Evolutionary conservation across 2,329 filamentous ascomycete genomes (phyloP).

Genomic region (Cladorrhinum sp.): DNA sequence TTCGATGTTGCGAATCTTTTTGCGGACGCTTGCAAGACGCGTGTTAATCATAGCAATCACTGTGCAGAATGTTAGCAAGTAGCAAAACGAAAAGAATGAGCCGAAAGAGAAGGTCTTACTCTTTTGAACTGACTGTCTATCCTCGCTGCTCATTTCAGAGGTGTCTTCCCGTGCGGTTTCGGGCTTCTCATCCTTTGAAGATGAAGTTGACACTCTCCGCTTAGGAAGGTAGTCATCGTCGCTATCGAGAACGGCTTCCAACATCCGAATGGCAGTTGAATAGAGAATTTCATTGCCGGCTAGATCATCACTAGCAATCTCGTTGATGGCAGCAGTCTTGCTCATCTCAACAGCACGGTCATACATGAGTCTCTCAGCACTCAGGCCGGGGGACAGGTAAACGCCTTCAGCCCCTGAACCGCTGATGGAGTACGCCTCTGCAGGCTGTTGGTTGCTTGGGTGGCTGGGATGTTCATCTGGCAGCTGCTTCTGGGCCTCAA

Average conservation of each 20-base stretch:
- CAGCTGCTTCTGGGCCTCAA: slow-evolving; percentile 80
- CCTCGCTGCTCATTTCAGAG: slow-evolving; percentile 61
- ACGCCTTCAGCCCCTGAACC: slow-evolving; percentile 74
- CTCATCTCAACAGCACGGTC: slow-evolving; percentile 97
- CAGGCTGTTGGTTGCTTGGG: slow-evolving; percentile 72
- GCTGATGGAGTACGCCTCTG: slow-evolving; percentile 54
- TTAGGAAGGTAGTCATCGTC: slow-evolving; percentile 59
- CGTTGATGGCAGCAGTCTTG: slow-evolving; percentile 87
- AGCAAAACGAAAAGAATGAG: not conserved
- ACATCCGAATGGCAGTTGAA: slow-evolving; percentile 86
- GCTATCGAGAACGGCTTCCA: slow-evolving; percentile 88
- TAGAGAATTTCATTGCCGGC: slow-evolving; percentile 89
- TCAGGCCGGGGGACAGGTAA: slow-evolving; percentile 80
- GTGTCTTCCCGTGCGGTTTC: slow-evolving; percentile 37
- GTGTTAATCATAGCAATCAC: slow-evolving; percentile 62
- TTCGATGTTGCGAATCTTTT: slow-evolving; percentile 60
- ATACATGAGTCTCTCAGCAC: slow-evolving; percentile 96
- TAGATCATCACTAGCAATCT: slow-evolving; percentile 88
- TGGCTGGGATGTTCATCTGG: slow-evolving; percentile 84
- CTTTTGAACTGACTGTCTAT: slow-evolving; percentile 69
- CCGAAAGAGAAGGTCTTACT: slow-evolving; percentile 49
- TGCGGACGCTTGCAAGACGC: slow-evolving; percentile 55
- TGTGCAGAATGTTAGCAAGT: slow-evolving; percentile 33
- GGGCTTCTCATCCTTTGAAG: slow-evolving; percentile 43
- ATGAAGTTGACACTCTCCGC: slow-evolving; percentile 37